phyloP scores from a whole-genome alignment of 2,329 filamentous ascomycete species.

The Apiospora kogelbergensis region DNA sequence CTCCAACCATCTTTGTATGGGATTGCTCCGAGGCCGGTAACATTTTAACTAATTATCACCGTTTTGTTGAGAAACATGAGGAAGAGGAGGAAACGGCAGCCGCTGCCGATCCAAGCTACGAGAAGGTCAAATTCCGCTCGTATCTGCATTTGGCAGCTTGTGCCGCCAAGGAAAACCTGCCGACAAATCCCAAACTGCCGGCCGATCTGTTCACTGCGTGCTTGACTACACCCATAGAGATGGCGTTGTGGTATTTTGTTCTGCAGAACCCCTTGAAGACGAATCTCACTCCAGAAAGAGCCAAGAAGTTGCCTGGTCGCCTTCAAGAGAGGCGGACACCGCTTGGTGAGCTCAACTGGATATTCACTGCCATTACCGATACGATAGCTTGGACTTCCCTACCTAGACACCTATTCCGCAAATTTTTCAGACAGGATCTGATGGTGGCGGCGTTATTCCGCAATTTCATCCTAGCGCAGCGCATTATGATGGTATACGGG shows the following conservation, averaged over 20 bases:
- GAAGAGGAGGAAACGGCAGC: conserved; percentile 78
- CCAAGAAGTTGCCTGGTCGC: conserved; percentile 85
- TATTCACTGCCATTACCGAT: conserved; percentile 97
- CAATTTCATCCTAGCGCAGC: conserved; percentile 91
- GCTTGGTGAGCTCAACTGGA: conserved; percentile 96
- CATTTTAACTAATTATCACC: conserved; percentile 91
- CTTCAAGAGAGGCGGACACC: conserved; percentile 92
- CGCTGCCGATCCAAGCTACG: conserved; percentile 77
- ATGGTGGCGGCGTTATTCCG: conserved; percentile 99
- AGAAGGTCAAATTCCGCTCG: conserved; percentile 68
- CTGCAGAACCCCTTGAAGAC: conserved; percentile 79
- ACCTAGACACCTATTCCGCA: conserved; percentile 87
- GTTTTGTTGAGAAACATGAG: conserved; percentile 93
- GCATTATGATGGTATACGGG: conserved; percentile 94
- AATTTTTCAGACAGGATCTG: conserved; percentile 93
- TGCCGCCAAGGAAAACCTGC: conserved; percentile 84
- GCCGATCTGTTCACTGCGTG: conserved; percentile 96
- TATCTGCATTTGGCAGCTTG: conserved; percentile 93
- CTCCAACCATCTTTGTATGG: conserved; percentile 95
- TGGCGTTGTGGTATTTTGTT: conserved; percentile 95
- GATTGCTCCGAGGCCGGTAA: conserved; percentile 97
- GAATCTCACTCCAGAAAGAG: conserved; percentile 74
- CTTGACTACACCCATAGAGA: conserved; percentile 94
- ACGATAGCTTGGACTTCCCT: conserved; percentile 98
- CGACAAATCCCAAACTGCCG: conserved; percentile 89